Base-by-base conservation (phyloP, 2,329 filamentous ascomycete species). In the Bretziella fagacearum region DNA sequence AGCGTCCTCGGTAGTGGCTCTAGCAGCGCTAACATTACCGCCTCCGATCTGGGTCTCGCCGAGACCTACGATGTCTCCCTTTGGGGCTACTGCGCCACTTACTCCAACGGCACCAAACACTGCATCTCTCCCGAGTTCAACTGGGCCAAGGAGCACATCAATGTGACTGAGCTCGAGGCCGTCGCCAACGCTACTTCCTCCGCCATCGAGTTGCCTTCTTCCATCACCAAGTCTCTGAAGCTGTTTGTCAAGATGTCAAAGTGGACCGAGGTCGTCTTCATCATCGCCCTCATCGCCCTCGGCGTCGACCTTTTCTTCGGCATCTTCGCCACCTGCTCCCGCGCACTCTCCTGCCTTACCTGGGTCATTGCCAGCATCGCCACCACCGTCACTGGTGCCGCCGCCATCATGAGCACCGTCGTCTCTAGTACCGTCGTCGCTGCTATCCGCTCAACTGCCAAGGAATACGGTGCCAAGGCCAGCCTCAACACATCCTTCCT, bases 261-360 rank as follows among this genome's bases (percentile, higher is more conserved):
- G 58, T 93, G 82, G 81, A 87, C 89, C 61, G 78, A 87, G 63
- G 71, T 89, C 51, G 77, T 79, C 53, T 94, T 86, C 62, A 69
- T 85, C 55, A 70, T 85, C 52, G 79, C 84, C 44, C 71, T 87
- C 55, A 62, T 79, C 52, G 68, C 77, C 15, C 82, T 89, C 5
- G 72, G 68, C 35, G 63, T 78, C 22, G 82, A 87, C 61, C 70
- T 95, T 50, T 52, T 91, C 37, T 65, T 93, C 40, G 87, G 87
- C 52, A 67, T 93, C 58, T 79, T 89, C 53, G 81, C 86, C 53
- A 81, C 83, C 62, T 93, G 80, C 73, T 85, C 79, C 52, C 77
- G 85, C 53, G 78, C 75, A 65, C 77, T 89, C 44, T 86, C 82
- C 46, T 84, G 91, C 61, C 63, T 85, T 50, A 93, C 84, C 36